phyloP scores from a whole-genome alignment of 495 filamentous ascomycete genomes.

The Penicillium dipodomyicola region DNA sequence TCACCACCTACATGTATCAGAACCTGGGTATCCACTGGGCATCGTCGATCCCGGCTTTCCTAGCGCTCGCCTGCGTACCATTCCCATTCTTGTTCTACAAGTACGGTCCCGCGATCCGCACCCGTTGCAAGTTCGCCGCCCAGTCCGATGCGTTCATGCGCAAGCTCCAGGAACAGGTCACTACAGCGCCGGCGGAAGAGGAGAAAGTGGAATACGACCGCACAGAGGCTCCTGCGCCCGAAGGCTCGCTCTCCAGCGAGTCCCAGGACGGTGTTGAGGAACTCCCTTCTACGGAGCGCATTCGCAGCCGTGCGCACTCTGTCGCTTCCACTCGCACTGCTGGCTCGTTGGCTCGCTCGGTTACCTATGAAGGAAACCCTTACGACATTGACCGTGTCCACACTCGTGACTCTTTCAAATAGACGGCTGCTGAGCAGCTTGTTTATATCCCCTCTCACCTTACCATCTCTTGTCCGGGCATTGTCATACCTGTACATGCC shows the following conservation, averaged over 20 bases:
- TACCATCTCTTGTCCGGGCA: not conserved
- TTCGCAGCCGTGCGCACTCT: constrained; percentile 36
- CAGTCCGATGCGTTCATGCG: constrained; percentile 49
- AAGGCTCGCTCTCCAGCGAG: constrained; percentile 26
- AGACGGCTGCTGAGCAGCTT: constrained; percentile 7
- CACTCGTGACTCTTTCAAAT: constrained; percentile 45
- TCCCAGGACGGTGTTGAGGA: constrained; percentile 26
- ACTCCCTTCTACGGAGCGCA: constrained; percentile 24
- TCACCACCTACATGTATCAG: constrained; percentile 74
- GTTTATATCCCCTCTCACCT: not conserved
- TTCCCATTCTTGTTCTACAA: constrained; percentile 80
- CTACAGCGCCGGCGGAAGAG: constrained; percentile 4
- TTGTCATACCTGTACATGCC: not conserved
- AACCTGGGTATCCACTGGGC: constrained; percentile 82
- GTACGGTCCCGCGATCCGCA: constrained; percentile 65
- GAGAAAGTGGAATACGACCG: constrained; percentile 36
- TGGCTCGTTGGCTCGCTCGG: constrained; percentile 26
- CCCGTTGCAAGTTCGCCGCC: constrained; percentile 71
- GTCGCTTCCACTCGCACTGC: constrained; percentile 31
- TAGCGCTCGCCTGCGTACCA: constrained; percentile 71
- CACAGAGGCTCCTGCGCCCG: constrained; percentile 39
- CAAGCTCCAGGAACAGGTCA: constrained; percentile 37
- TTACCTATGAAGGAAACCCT: constrained; percentile 45
- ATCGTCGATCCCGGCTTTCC: constrained; percentile 71
- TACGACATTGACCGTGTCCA: constrained; percentile 48